These are phyloP conservation scores for Lactarius tabidus DNA, from an alignment of 768 basidiomycete species.

Conservation along the genomic window DNA sequence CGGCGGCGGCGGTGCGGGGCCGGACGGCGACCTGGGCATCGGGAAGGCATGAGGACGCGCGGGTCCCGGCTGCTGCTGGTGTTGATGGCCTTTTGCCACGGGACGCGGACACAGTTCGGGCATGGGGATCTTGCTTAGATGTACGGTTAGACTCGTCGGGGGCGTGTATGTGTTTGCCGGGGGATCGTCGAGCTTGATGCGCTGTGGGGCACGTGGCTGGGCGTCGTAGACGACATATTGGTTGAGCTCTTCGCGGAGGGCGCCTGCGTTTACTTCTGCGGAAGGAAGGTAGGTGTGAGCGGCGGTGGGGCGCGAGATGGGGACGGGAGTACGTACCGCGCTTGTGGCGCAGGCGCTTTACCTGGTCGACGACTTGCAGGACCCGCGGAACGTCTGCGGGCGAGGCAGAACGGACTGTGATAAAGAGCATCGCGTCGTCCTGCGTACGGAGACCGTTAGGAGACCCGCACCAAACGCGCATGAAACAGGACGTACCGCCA, in stretches of 20 bases:
- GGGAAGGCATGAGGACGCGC: slow-evolving; percentile 26
- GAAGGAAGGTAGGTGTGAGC: not conserved
- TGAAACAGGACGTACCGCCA: slow-evolving; percentile 46
- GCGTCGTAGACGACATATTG: slow-evolving; percentile 77
- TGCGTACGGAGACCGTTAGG: slow-evolving; percentile 29
- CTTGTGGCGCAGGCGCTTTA: slow-evolving; percentile 73
- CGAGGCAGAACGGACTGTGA: slow-evolving; percentile 63
- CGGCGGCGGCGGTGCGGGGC: not conserved
- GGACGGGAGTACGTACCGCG: slow-evolving; percentile 42
- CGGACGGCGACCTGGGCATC: not conserved
- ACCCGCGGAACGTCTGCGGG: slow-evolving; percentile 70
- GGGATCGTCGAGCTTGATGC: slow-evolving; percentile 60
- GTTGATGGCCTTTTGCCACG: slow-evolving; percentile 38
- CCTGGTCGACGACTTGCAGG: slow-evolving; percentile 73
- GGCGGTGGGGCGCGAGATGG: not conserved
- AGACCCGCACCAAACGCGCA: too few species aligned
- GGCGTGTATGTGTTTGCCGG: slow-evolving; percentile 51
- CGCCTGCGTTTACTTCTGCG: slow-evolving; percentile 31
- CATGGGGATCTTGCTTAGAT: slow-evolving; percentile 85
- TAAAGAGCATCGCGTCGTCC: slow-evolving; percentile 80
- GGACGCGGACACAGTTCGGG: slow-evolving; percentile 69
- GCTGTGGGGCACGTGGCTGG: slow-evolving; percentile 42
- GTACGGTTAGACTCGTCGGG: slow-evolving; percentile 62
- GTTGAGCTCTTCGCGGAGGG: slow-evolving; percentile 54
- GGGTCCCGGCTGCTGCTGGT: slow-evolving; percentile 86